Percentiles rank a stretch among this genome's conserved stretches.
These are phyloP conservation scores for Rhizoclosmatium globosum DNA, from an alignment of 192 early-diverging fungal genomes.

Conservation along the genomic window DNA sequence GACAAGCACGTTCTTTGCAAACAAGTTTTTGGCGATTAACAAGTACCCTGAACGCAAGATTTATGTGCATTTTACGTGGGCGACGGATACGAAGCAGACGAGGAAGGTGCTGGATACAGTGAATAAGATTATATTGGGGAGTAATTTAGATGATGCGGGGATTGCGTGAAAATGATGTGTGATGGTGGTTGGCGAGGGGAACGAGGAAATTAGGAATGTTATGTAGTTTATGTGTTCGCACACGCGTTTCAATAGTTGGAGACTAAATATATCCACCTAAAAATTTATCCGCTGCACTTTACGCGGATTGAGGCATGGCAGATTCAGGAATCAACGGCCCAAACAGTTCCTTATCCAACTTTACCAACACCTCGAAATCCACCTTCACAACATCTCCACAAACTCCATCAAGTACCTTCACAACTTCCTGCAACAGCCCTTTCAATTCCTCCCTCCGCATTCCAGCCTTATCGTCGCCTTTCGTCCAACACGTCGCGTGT, in stretches of 20 bases:
- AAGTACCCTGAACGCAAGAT: constrained; percentile 50
- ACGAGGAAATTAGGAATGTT: too few species aligned
- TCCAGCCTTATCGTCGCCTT: too few species aligned
- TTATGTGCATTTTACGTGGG: constrained; percentile 66
- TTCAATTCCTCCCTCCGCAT: neutral
- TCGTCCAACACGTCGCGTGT: neutral
- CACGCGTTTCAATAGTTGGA: too few species aligned
- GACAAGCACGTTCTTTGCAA: constrained; percentile 14
- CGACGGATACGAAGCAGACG: constrained; percentile 64
- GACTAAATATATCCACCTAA: too few species aligned
- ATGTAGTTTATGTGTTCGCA: too few species aligned
- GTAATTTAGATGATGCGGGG: too few species aligned
- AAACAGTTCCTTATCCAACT: neutral
- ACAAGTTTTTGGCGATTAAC: constrained; percentile 51
- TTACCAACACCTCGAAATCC: neutral
- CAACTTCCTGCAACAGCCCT: neutral
- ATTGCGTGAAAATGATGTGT: too few species aligned
- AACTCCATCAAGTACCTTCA: neutral
- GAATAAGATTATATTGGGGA: too few species aligned
- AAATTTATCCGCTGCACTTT: too few species aligned
- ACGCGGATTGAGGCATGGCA: too few species aligned
- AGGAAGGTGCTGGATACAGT: constrained; percentile 9
- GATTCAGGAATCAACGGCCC: neutral
- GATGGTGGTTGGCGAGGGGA: too few species aligned
- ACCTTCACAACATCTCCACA: neutral